These are phyloP conservation scores for Flaveria floridana DNA, from an alignment of 140 eudicot genomes.

Conservation along the genomic window DNA sequence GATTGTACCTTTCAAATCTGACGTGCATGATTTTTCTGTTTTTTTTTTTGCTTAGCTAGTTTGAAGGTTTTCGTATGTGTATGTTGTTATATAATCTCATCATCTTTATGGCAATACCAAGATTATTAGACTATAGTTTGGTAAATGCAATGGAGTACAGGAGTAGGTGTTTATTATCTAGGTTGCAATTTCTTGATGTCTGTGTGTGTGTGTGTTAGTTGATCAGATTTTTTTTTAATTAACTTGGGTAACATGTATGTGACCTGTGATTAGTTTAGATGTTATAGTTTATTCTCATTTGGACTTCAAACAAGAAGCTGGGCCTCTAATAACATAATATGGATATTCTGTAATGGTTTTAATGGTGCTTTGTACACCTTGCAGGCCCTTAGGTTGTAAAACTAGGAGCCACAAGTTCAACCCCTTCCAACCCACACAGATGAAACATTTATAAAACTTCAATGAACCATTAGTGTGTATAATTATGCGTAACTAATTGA, in stretches of 20 bases:
- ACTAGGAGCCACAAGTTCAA: constrained; percentile 12
- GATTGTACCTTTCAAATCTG: not conserved
- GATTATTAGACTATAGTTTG: not conserved
- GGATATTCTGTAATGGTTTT: not conserved
- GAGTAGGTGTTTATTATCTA: constrained; percentile 12
- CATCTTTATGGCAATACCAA: not conserved
- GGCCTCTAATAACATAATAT: not conserved
- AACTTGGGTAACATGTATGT: not conserved
- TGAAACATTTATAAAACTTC: not conserved
- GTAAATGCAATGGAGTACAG: constrained; percentile 3
- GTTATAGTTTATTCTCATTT: not conserved
- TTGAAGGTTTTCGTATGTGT: not conserved
- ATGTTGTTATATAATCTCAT: not conserved
- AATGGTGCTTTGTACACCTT: not conserved
- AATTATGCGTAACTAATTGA: not conserved
- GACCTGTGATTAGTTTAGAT: not conserved
- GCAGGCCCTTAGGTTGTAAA: not conserved
- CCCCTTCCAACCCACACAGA: not conserved
- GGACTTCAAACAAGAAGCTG: not conserved
- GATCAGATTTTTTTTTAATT: not conserved
- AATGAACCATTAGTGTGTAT: not conserved
- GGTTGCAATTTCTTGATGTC: constrained; percentile 6
- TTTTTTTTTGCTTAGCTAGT: not conserved
- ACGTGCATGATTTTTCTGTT: not conserved
- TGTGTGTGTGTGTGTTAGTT: not conserved